These are phyloP conservation scores for Phytophthora cactorum DNA, from an alignment of 352 stramenopile genomes.

Conservation along the genomic window DNA sequence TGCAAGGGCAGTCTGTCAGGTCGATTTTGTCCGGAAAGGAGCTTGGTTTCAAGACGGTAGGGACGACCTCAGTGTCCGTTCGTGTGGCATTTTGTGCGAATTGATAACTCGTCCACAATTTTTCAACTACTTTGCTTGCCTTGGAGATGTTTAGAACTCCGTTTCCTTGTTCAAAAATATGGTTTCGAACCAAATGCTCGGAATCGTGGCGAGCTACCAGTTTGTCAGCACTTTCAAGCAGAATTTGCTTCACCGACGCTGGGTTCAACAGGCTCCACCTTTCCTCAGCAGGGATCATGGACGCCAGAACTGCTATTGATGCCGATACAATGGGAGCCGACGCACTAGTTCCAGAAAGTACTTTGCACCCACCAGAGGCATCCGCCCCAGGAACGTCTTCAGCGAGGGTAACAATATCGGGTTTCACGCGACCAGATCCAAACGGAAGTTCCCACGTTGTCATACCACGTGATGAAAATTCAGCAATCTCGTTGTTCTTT, in stretches of 20 bases:
- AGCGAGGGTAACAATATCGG: slow-evolving; percentile 77
- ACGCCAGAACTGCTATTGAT: slow-evolving; percentile 77
- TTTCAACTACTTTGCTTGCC: slow-evolving; percentile 54
- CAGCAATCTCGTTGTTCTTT: slow-evolving; percentile 56
- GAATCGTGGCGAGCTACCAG: slow-evolving; percentile 41
- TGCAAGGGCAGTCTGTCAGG: slow-evolving; percentile 81
- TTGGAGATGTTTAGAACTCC: slow-evolving; percentile 74
- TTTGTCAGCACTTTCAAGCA: slow-evolving; percentile 61
- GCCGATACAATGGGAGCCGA: slow-evolving; percentile 85
- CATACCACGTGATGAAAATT: slow-evolving; percentile 87
- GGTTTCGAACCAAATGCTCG: slow-evolving; percentile 62
- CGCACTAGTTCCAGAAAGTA: slow-evolving; percentile 85
- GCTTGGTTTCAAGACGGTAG: slow-evolving; percentile 38
- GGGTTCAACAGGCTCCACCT: slow-evolving; percentile 69
- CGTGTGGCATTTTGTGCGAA: slow-evolving; percentile 19
- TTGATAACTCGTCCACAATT: slow-evolving; percentile 48
- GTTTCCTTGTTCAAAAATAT: slow-evolving; percentile 88
- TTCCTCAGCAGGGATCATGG: slow-evolving; percentile 60
- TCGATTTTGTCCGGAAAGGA: slow-evolving; percentile 76
- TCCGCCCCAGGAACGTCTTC: slow-evolving; percentile 73
- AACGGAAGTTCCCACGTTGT: slow-evolving; percentile 87
- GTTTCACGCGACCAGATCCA: slow-evolving; percentile 86
- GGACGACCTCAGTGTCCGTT: slow-evolving; percentile 5
- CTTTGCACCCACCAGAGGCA: slow-evolving; percentile 54
- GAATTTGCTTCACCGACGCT: slow-evolving; percentile 74